A percentile compares a stretch with the other conserved stretches of the same genome.
phyloP scores from a whole-genome alignment of 2,329 filamentous ascomycete genomes.

The Xenoacremonium recifei region DNA sequence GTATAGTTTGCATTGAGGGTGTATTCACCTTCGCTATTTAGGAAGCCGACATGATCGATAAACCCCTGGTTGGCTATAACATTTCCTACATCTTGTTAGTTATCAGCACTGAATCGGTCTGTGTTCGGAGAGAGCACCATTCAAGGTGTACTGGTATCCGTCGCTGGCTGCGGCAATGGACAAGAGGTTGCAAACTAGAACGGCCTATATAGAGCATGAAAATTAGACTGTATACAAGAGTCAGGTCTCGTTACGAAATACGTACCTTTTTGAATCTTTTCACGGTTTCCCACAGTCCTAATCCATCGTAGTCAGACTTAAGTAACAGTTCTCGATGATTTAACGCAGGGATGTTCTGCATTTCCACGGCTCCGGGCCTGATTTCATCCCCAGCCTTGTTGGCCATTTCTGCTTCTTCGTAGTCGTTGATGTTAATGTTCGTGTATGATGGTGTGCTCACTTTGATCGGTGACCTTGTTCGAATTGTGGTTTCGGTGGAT shows the following conservation, averaged over 20 bases:
- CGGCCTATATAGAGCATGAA: conserved; percentile 5
- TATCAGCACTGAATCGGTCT: neutral
- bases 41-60: conserved; percentile 8
- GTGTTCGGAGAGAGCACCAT: neutral
- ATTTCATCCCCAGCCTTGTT: no score
- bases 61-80: conserved; percentile 13
- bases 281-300: neutral
- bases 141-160: conserved; percentile 10
- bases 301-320: neutral
- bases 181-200: conserved; percentile 10
- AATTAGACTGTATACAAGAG: no score
- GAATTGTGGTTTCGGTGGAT: no score
- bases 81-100: conserved; percentile 2
- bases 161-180: conserved; percentile 9
- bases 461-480: no score
- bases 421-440: no score
- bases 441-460: no score
- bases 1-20: conserved; percentile 9
- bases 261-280: conserved; percentile 1
- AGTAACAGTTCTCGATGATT: neutral
- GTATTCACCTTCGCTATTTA: conserved; percentile 2
- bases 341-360: no score
- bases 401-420: no score
- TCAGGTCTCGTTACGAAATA: neutral
- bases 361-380: no score